Conservation (phyloP, 139 green algal species). For the Chlamydomonas eustigma region DNA sequence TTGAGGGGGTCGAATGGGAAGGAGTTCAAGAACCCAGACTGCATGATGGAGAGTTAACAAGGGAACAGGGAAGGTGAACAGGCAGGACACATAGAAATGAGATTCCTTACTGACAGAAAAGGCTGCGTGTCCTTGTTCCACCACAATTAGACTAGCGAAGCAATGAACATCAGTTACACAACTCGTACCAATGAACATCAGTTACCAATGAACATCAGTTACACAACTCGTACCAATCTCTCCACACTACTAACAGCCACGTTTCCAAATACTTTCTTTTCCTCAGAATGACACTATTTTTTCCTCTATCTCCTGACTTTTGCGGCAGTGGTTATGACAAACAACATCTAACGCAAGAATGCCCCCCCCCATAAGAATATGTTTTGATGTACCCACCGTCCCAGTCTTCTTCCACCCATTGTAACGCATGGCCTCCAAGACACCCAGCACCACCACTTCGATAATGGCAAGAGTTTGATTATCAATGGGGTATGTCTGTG, state of each 20-base stretch:
- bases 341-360: slow-evolving; percentile 1
- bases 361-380: neutral
- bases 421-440: slow-evolving; percentile 86
- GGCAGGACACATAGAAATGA: neutral
- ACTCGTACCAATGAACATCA: no score
- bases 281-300: no score
- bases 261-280: no score
- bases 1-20: slow-evolving; percentile 69
- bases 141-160: neutral
- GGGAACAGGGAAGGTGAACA: slow-evolving; percentile 18
- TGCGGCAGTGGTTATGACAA: neutral
- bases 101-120: neutral
- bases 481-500: slow-evolving; percentile 56
- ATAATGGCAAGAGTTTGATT: slow-evolving; percentile 63
- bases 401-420: slow-evolving; percentile 80
- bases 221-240: no score
- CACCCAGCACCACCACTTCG: slow-evolving; percentile 69
- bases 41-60: neutral
- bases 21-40: slow-evolving; percentile 9
- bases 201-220: no score
- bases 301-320: neutral
- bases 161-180: no score
- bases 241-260: no score
- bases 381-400: slow-evolving; percentile 27
- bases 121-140: neutral